Conservation (phyloP, 2,329 filamentous ascomycete genomes). For the Hirsutella thompsonii region DNA sequence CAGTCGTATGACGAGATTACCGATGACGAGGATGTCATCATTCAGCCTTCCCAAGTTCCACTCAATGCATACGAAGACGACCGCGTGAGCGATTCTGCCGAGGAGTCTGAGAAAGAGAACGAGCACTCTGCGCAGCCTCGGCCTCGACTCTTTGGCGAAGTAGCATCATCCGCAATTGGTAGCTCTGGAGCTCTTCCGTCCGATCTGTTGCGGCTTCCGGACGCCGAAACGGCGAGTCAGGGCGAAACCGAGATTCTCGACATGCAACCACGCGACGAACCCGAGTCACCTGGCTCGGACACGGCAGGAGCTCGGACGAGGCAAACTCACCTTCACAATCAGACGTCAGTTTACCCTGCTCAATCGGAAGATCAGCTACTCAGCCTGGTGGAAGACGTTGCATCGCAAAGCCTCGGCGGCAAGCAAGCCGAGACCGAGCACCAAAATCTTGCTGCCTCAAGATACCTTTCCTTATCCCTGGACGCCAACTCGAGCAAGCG, state of each 20-base stretch:
- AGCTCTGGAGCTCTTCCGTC: slow-evolving; percentile 38
- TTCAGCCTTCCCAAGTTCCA: slow-evolving; percentile 45
- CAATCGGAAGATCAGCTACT: slow-evolving; percentile 36
- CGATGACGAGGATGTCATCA: slow-evolving; percentile 45
- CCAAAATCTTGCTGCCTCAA: slow-evolving; percentile 10
- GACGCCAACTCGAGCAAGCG: slow-evolving; percentile 41
- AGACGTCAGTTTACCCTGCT: slow-evolving; percentile 25
- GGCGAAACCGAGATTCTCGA: slow-evolving; percentile 29
- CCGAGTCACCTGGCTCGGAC: slow-evolving; percentile 29
- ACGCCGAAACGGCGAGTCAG: slow-evolving; percentile 23
- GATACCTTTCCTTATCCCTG: slow-evolving; percentile 12
- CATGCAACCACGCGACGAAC: slow-evolving; percentile 26
- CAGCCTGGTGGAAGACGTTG: slow-evolving; percentile 37
- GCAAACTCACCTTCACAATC: slow-evolving; percentile 11
- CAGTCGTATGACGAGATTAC: slow-evolving; percentile 48
- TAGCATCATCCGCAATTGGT: slow-evolving; percentile 38
- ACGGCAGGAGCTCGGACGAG: slow-evolving; percentile 14
- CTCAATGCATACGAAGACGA: slow-evolving; percentile 18
- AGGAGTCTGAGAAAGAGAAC: slow-evolving; percentile 73
- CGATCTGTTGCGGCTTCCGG: slow-evolving; percentile 33
- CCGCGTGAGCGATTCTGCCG: slow-evolving; percentile 32
- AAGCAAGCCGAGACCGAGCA: slow-evolving; percentile 18
- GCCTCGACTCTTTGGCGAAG: slow-evolving; percentile 40
- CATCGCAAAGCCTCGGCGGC: slow-evolving; percentile 42
- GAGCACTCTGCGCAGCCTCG: slow-evolving; percentile 47